Base-by-base conservation (phyloP, 2,329 filamentous ascomycete species). In the Pseudopyricularia javanii region DNA sequence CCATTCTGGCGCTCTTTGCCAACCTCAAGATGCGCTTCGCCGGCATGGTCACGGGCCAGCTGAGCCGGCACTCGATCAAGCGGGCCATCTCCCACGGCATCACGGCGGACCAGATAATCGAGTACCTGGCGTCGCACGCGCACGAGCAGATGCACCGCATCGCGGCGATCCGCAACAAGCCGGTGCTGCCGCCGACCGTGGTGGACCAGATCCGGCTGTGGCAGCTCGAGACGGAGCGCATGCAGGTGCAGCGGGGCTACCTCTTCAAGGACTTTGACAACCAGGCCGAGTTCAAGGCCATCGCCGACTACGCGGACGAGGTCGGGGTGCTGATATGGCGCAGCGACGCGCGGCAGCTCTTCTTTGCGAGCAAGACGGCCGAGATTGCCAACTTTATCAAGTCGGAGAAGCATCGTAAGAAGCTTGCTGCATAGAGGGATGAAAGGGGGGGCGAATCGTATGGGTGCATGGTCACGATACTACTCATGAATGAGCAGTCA, bases 151-250 rank as follows among this genome's bases (percentile, higher is more conserved):
- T 98, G 80, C 83, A 86, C 60, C 85, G 86, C 56, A 75, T 79
- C 45, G 78, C 80, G 6, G 70, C 74, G 26, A 59, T 74, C 49
- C 61, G 78, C 56, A 78, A 78, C 61, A 75, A 75, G 56, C 86
- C 91, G 2, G 80, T 95, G 15, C 77, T 98, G 2, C 93, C 94
- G 1, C 91, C 93, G 0, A 97, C 94, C 0, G 93, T 98, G 15
- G 88, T 96, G 57, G 93, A 98, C 68, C 93, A 98, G 73, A 96
- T 98, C 62, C 80, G 91, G 2, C 80, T 98, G 20, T 98, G 93
- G 93, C 91, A 98, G 72, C 83, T 97, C 51, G 93, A 98, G 68
- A 90, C 91, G 58, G 93, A 98, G 71, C 80, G 93, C 50, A 94
- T 98, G 80, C 87, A 86, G 66, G 82, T 87, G 1, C 89, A 83